phyloP scores from a whole-genome alignment of 768 basidiomycete species.

The Thelephora ganbajun region DNA sequence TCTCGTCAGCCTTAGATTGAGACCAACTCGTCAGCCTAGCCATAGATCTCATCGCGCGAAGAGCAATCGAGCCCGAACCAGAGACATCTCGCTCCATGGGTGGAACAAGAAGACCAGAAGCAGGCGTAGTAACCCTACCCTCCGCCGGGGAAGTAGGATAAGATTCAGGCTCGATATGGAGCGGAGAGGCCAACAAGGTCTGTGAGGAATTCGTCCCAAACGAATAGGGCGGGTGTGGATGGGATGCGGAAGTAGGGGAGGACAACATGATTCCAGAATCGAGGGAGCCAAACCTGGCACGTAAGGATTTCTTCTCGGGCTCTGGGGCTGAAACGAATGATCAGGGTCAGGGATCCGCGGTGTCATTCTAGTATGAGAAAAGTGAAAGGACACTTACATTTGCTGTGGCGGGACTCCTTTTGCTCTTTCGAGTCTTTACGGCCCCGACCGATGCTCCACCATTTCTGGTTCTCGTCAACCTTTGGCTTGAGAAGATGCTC shows the following conservation, averaged over 20 bases:
- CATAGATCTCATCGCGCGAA: constrained; percentile 61
- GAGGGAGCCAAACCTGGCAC: constrained; percentile 54
- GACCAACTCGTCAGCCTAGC: constrained; percentile 66
- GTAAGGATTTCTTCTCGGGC: constrained; percentile 18
- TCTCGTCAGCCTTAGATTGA: constrained; percentile 25
- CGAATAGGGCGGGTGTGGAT: constrained; percentile 7
- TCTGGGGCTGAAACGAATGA: constrained; percentile 27
- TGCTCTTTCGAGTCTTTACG: constrained; percentile 56
- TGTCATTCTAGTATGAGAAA: neutral
- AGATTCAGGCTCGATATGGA: neutral
- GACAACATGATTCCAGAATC: constrained; percentile 26
- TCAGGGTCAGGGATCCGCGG: too few species aligned
- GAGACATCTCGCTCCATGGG: constrained; percentile 7
- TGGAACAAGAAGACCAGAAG: neutral
- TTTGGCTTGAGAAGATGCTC: constrained; percentile 23
- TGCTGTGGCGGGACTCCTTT: constrained; percentile 25
- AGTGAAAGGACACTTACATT: constrained; percentile 16
- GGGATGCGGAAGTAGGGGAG: constrained; percentile 11
- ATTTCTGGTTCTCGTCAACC: constrained; percentile 42
- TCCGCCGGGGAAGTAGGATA: neutral
- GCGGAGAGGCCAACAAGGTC: constrained; percentile 2
- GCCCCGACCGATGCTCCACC: constrained; percentile 75
- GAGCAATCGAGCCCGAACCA: constrained; percentile 48
- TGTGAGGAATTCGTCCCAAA: constrained; percentile 9
- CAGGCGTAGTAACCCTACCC: neutral